A percentile compares a stretch with the other conserved stretches of the same genome.
Conservation (phyloP, 2,329 filamentous ascomycete species). For the Ophiostoma triangulosporum region DNA sequence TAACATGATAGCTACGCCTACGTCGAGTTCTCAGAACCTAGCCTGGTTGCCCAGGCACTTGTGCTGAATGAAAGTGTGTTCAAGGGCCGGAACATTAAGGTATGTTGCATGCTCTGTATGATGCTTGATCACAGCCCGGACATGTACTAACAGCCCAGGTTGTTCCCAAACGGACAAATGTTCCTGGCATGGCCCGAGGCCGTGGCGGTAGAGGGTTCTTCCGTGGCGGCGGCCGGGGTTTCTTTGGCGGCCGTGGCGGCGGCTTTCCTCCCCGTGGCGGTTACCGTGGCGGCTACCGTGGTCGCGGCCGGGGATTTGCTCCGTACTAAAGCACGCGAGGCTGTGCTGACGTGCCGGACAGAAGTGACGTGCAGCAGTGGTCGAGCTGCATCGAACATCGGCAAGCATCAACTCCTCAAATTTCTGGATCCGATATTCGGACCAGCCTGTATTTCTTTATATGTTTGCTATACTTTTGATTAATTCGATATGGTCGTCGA, state of each 20-base stretch:
- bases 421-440: no score
- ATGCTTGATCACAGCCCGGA: no score
- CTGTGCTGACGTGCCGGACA: not conserved
- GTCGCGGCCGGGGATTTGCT: constrained; percentile 35
- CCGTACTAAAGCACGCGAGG: not conserved
- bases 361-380: not conserved
- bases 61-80: constrained; percentile 95
- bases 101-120: not conserved
- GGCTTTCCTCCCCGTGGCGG: constrained; percentile 38
- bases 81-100: constrained; percentile 85
- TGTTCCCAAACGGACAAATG: constrained; percentile 83
- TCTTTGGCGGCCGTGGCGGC: constrained; percentile 39
- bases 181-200: constrained; percentile 85
- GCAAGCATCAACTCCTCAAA: not conserved
- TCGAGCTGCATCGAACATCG: not conserved
- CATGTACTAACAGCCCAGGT: constrained; percentile 31
- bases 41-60: constrained; percentile 80
- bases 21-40: constrained; percentile 93
- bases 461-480: not conserved
- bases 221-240: constrained; percentile 37
- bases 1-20: constrained; percentile 71
- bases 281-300: constrained; percentile 50
- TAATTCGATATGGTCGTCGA: not conserved
- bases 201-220: constrained; percentile 38
- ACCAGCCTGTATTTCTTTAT: no score